phyloP scores from a whole-genome alignment of 805 yeast genomes.

The Lachancea waltii region DNA sequence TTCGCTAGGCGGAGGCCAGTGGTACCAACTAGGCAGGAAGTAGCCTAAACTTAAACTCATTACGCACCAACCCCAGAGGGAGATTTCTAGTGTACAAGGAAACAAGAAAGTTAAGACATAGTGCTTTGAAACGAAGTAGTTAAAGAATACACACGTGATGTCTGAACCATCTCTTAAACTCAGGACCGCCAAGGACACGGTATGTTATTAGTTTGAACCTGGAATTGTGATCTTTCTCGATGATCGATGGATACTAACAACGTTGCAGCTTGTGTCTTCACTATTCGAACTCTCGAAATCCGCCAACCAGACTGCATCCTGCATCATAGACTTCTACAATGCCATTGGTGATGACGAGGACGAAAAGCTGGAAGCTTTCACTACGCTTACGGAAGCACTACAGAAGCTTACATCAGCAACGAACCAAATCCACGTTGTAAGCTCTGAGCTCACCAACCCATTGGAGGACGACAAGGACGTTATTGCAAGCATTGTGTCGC shows the following conservation, averaged over 20 bases:
- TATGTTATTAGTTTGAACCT: slow-evolving; percentile 20
- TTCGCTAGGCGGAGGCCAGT: slow-evolving; percentile 5
- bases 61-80: too few species aligned
- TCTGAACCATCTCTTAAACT: slow-evolving; percentile 31
- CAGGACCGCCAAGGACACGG: slow-evolving; percentile 35
- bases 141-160: slow-evolving; percentile 9
- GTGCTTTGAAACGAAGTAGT: slow-evolving; percentile 3
- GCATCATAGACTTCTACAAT: slow-evolving; percentile 71
- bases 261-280: slow-evolving; percentile 58
- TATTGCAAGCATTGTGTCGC: slow-evolving; percentile 10
- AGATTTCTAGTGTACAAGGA: neutral
- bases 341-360: slow-evolving; percentile 43
- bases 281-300: slow-evolving; percentile 78
- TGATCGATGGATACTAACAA: slow-evolving; percentile 10
- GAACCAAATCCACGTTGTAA: slow-evolving; percentile 26
- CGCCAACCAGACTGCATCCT: slow-evolving; percentile 78
- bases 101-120: neutral
- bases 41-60: slow-evolving; percentile 4
- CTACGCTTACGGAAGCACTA: slow-evolving; percentile 38
- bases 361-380: slow-evolving; percentile 40
- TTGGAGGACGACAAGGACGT: slow-evolving; percentile 30
- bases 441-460: slow-evolving; percentile 29
- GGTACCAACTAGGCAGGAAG: slow-evolving; percentile 7
- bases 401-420: slow-evolving; percentile 36
- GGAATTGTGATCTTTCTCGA: neutral